Percentiles rank a stretch among this genome's conserved stretches.
phyloP scores from a whole-genome alignment of 768 basidiomycete species.

The Boletus fagicola region DNA sequence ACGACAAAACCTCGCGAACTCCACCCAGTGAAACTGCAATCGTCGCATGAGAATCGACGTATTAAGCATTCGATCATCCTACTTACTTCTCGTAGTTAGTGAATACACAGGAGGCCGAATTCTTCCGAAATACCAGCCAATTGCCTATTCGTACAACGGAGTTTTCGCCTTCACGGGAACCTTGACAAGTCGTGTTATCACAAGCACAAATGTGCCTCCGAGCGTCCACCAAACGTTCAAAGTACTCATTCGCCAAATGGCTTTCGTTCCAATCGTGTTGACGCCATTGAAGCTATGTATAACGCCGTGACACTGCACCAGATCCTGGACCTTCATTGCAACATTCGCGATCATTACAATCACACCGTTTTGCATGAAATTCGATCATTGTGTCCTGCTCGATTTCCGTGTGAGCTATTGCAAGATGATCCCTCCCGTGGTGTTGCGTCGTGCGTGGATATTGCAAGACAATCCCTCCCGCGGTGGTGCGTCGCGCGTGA shows the following conservation, averaged over 20 bases:
- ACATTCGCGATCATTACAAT: no score
- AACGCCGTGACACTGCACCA: slow-evolving; percentile 45
- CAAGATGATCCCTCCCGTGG: no score
- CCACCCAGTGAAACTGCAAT: slow-evolving; percentile 54
- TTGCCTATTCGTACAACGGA: background rate
- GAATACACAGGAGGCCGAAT: slow-evolving; percentile 52
- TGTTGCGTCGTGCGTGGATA: no score
- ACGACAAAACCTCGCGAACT: slow-evolving; percentile 52
- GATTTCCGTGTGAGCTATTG: no score
- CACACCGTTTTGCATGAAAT: no score
- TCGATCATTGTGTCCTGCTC: no score
- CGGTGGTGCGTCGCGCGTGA: no score
- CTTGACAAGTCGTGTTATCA: slow-evolving; percentile 54
- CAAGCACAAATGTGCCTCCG: slow-evolving; percentile 56
- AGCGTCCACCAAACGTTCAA: slow-evolving; percentile 64
- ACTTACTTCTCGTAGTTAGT: slow-evolving; percentile 54
- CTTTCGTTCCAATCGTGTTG: slow-evolving; percentile 56
- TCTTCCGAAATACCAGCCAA: slow-evolving; percentile 34
- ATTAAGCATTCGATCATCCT: background rate
- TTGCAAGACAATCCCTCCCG: no score
- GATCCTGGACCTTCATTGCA: no score
- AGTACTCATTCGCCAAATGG: slow-evolving; percentile 52
- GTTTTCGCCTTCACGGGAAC: slow-evolving; percentile 47
- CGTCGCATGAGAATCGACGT: background rate
- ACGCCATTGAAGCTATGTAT: slow-evolving; percentile 52